Conservation (phyloP, 2,329 filamentous ascomycete species). For the Fusarium drepaniforme region DNA sequence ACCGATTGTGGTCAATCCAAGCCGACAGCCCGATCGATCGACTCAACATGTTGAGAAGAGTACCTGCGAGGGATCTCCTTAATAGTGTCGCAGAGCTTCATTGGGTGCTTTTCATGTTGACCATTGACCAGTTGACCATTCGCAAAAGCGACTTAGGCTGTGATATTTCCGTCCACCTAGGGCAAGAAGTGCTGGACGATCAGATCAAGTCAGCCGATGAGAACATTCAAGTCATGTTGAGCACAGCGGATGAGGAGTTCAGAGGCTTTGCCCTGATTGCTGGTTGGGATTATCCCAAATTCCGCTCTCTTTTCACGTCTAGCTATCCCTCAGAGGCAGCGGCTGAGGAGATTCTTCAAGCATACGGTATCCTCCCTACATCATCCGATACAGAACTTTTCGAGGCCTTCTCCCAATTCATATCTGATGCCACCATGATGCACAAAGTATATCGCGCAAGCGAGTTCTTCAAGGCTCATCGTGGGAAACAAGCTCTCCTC, state of each 20-base stretch:
- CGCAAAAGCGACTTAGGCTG: neutral
- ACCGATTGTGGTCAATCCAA: neutral
- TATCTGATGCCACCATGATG: neutral
- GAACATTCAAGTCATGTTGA: neutral
- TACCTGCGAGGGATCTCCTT: neutral
- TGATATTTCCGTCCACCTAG: neutral
- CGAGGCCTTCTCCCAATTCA: neutral
- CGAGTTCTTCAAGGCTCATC: neutral
- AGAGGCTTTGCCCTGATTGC: neutral
- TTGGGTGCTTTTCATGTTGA: neutral
- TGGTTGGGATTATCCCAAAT: neutral
- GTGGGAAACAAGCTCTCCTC: neutral
- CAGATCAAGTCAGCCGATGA: neutral
- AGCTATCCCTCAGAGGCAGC: neutral
- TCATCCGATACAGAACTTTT: neutral
- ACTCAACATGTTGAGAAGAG: neutral
- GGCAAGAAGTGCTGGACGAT: neutral
- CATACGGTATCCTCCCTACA: neutral
- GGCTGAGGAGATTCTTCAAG: neutral
- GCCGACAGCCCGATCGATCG: neutral
- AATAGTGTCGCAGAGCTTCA: neutral
- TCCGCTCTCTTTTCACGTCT: neutral
- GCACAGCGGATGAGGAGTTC: neutral
- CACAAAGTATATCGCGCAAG: neutral
- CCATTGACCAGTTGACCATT: neutral